Conservation (phyloP, 2,329 filamentous ascomycete species). For the Trichoderma sp. region DNA sequence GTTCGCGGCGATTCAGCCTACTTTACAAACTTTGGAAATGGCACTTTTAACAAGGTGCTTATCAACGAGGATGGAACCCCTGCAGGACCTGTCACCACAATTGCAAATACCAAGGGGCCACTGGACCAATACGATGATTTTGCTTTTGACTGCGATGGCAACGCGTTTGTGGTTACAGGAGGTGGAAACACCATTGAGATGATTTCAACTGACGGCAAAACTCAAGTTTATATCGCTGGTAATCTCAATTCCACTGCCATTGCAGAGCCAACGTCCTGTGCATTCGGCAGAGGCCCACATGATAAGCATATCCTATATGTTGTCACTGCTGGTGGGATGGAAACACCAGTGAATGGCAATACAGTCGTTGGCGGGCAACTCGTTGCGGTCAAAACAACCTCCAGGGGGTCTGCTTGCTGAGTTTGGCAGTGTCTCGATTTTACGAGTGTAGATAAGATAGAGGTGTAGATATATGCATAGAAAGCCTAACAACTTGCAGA, state of each 20-base stretch:
- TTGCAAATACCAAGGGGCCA: slow-evolving; percentile 16
- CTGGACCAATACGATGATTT: slow-evolving; percentile 29
- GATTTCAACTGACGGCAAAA: slow-evolving; percentile 23
- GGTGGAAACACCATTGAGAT: slow-evolving; percentile 28
- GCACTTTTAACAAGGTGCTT: slow-evolving; percentile 29
- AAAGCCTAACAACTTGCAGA: not conserved
- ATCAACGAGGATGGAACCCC: slow-evolving; percentile 28
- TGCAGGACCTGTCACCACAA: slow-evolving; percentile 24
- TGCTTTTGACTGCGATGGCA: slow-evolving; percentile 29
- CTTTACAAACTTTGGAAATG: slow-evolving; percentile 33
- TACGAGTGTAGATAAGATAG: not conserved
- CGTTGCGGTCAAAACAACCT: slow-evolving; percentile 8
- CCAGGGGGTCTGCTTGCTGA: slow-evolving; percentile 8
- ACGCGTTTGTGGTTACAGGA: slow-evolving; percentile 28
- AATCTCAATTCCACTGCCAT: slow-evolving; percentile 28
- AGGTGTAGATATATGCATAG: not conserved
- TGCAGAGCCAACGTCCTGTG: slow-evolving; percentile 24
- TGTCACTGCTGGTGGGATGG: slow-evolving; percentile 19
- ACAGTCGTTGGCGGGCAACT: slow-evolving; percentile 6
- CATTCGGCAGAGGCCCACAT: slow-evolving; percentile 19
- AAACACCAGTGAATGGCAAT: not conserved
- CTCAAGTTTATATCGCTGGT: slow-evolving; percentile 28
- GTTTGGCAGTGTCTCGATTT: not conserved
- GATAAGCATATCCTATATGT: slow-evolving; percentile 19
- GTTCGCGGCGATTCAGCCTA: slow-evolving; percentile 31